phyloP scores from a whole-genome alignment of 1,284 basidiomycete genomes.

The Cerrena zonata region DNA sequence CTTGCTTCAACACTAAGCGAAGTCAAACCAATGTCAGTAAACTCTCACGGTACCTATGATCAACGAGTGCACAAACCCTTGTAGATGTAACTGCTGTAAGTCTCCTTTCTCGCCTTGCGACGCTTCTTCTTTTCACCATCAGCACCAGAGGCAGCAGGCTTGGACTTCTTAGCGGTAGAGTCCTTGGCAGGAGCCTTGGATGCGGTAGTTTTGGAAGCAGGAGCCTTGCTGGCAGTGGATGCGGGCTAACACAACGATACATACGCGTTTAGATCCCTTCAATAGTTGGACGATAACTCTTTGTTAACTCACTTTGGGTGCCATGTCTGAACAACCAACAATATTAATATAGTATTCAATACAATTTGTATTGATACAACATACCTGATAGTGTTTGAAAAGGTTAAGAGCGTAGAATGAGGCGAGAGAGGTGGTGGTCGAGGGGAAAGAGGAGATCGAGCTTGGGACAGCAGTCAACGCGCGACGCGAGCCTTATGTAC shows the following conservation, averaged over 20 bases:
- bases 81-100: constrained; percentile 68
- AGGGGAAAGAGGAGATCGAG: constrained; percentile 12
- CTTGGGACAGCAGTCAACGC: constrained; percentile 6
- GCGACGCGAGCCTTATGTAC: constrained; percentile 18
- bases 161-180: constrained; percentile 48
- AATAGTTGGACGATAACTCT: not conserved
- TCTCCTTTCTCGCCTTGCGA: constrained; percentile 58
- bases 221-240: constrained; percentile 45
- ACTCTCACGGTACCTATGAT: constrained; percentile 3
- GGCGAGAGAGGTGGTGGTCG: constrained; percentile 17
- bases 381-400: constrained; percentile 5
- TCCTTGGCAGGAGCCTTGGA: constrained; percentile 48
- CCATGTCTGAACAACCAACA: constrained; percentile 5
- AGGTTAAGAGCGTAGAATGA: constrained; percentile 1
- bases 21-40: constrained; percentile 10
- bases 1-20: constrained; percentile 57
- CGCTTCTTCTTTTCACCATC: constrained; percentile 52
- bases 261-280: constrained; percentile 2
- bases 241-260: constrained; percentile 34
- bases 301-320: constrained; percentile 7
- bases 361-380: not conserved
- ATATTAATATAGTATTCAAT: not conserved
- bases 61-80: constrained; percentile 43
- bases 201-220: constrained; percentile 41
- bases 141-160: constrained; percentile 26